Conservation (phyloP, 495 filamentous ascomycete genomes). For the Podospora australis region DNA sequence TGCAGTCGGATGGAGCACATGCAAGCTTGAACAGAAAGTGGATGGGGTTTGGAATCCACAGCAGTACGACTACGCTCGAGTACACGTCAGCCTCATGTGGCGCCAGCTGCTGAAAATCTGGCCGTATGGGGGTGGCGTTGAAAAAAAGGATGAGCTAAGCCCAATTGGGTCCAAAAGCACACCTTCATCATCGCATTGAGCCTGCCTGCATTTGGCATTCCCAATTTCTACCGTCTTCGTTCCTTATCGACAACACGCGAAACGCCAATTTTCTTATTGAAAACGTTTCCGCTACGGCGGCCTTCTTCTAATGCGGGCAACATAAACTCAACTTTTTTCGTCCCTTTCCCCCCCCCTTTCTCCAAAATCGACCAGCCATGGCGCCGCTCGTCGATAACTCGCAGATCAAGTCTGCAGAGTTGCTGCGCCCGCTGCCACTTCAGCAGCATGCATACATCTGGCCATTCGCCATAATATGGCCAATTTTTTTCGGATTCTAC, state of each 20-base stretch:
- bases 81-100: no score
- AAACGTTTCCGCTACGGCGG: not conserved
- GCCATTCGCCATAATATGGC: conserved; percentile 90
- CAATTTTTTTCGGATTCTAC: conserved; percentile 80
- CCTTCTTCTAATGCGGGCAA: conserved; percentile 14
- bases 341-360: not conserved
- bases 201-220: not conserved
- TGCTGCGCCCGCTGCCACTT: conserved; percentile 81
- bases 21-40: no score
- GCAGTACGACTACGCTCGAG: no score
- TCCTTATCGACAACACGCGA: not conserved
- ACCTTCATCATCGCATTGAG: conserved; percentile 3
- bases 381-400: conserved; percentile 80
- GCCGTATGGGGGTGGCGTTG: not conserved
- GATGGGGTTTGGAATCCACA: no score
- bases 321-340: conserved; percentile 5
- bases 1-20: no score
- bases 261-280: not conserved
- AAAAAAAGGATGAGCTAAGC: not conserved
- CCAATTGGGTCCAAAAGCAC: conserved; percentile 2
- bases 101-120: conserved; percentile 1
- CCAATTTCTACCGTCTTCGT: not conserved
- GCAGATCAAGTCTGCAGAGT: conserved; percentile 79
- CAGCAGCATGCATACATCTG: conserved; percentile 82
- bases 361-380: conserved; percentile 15